Evolutionary conservation across 176 grass and related monocot genomes (phyloP).

Genomic region (Musa itinerans): DNA sequence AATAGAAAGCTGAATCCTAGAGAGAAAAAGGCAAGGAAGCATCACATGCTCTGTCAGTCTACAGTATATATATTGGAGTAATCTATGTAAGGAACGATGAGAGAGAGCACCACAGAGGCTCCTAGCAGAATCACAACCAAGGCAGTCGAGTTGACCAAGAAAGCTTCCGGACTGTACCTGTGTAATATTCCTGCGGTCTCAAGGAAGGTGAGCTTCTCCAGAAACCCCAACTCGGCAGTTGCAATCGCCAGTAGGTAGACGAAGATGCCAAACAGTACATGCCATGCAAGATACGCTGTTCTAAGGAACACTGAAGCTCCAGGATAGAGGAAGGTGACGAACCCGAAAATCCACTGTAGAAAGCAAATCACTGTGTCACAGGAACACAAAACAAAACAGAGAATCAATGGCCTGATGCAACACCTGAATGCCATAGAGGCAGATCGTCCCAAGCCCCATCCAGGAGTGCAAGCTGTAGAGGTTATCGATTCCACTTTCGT

Average conservation of each 20-base stretch:
- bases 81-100: conserved; percentile 7
- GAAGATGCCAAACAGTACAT: conserved; percentile 44
- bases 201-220: conserved; percentile 89
- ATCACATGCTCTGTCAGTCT: neutral
- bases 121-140: conserved; percentile 57
- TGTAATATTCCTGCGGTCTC: neutral
- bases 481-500: conserved; percentile 47
- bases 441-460: conserved; percentile 45
- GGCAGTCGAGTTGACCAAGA: conserved; percentile 68
- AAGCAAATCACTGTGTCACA: neutral
- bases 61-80: neutral
- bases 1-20: no score
- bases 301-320: conserved; percentile 20
- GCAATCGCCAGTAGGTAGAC: conserved; percentile 50
- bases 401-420: neutral
- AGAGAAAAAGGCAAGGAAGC: neutral
- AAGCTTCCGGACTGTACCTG: conserved; percentile 46
- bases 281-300: conserved; percentile 44
- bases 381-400: neutral
- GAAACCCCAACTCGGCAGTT: conserved; percentile 51
- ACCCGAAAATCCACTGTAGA: conserved; percentile 48
- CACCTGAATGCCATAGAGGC: conserved; percentile 63
- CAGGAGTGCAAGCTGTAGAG: conserved; percentile 89
- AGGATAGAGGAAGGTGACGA: conserved; percentile 66
- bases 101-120: conserved; percentile 46